Base-by-base conservation (phyloP, 139 green algal genomes). In the Coelastrella sp. region DNA sequence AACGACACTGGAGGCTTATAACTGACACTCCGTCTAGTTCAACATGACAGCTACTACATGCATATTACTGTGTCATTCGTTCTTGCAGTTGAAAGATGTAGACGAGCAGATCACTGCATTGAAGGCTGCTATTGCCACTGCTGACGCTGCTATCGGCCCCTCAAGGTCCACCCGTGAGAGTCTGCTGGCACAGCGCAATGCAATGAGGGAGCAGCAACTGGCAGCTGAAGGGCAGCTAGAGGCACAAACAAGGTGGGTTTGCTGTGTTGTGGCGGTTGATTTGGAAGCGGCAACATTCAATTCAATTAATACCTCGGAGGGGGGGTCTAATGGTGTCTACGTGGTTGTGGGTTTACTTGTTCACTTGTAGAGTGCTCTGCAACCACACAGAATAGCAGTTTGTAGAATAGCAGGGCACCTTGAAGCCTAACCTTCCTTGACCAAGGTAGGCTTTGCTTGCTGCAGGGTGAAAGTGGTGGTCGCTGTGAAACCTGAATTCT, bases 111-210 rank as follows among this genome's bases (percentile, higher is more conserved):
- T 88, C 16, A 19, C 14, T 11, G 19, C 32, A 5, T 68, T 88
- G 66, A 73, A 6, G 19, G 7, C 20, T 17, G 79, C 57, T 6
- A 71, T 85, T 17, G 22, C 58, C 5, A 68, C 61, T 87, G 81
- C 64, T 87, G 61, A 47, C 54, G 23, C 16, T 19, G 16, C 81
- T 17, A 56, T 61, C 0, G 47, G 73, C 3, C 77, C 57, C 3
- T 66, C 93, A 17, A 73, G 88, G 61, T 54, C 77, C 32, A 14
- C 76, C 47, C 7, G 54, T 3, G 84, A 90, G 2, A 77, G 88
- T 19, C 57, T 96, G 22, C 85, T 90, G 23, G 82, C 74, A 7
- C 79, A 93, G 79, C 85, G 93, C 14, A 90, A 96, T 56, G 73
- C 84, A 22, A 47, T 92, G 85, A 78, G 90, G 80, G 23, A 56